A percentile compares a stretch with the other conserved stretches of the same genome.
phyloP scores from a whole-genome alignment of 495 filamentous ascomycete genomes.

The Opeltia flavorubescens region DNA sequence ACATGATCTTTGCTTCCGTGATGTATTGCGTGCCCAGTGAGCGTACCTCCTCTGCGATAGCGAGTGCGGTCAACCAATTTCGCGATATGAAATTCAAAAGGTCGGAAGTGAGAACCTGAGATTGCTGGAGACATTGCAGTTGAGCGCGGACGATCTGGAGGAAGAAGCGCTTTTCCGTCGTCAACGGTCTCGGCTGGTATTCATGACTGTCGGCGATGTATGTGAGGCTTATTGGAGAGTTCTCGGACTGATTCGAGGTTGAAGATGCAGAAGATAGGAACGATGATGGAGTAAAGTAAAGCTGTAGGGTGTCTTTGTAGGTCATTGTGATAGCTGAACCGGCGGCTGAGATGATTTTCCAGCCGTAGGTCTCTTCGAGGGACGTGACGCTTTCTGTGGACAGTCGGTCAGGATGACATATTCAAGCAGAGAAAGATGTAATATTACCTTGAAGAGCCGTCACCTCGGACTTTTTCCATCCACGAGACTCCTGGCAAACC shows the following conservation, averaged over 20 bases:
- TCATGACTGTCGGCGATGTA: slow-evolving; percentile 28
- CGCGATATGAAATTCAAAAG: slow-evolving; percentile 39
- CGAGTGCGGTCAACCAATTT: slow-evolving; percentile 45
- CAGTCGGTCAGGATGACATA: slow-evolving; percentile 1
- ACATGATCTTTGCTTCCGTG: slow-evolving; percentile 36
- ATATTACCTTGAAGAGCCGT: slow-evolving; percentile 51
- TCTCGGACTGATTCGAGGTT: slow-evolving; percentile 12
- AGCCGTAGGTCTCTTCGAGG: slow-evolving; percentile 60
- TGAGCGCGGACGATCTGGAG: slow-evolving; percentile 47
- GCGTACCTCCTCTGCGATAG: slow-evolving; percentile 38
- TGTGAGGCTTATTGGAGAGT: slow-evolving; percentile 32
- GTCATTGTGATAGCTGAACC: slow-evolving; percentile 56
- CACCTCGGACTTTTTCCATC: slow-evolving; percentile 76
- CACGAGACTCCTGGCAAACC: slow-evolving; percentile 71
- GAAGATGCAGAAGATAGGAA: slow-evolving; percentile 27
- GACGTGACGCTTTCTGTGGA: slow-evolving; percentile 46
- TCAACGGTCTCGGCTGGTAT: slow-evolving; percentile 22
- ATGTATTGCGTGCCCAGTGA: slow-evolving; percentile 38
- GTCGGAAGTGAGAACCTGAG: slow-evolving; percentile 32
- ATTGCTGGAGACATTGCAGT: slow-evolving; percentile 37
- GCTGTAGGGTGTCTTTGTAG: slow-evolving; percentile 63
- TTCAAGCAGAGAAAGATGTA: background rate
- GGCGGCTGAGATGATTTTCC: slow-evolving; percentile 54
- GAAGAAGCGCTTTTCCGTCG: slow-evolving; percentile 54
- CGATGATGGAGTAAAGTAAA: slow-evolving; percentile 55